Percentiles rank a stretch among this genome's conserved stretches.
Evolutionary conservation across 2,329 filamentous ascomycete genomes (phyloP).

Genomic region (Stagonosporopsis cucurbitacearum): DNA sequence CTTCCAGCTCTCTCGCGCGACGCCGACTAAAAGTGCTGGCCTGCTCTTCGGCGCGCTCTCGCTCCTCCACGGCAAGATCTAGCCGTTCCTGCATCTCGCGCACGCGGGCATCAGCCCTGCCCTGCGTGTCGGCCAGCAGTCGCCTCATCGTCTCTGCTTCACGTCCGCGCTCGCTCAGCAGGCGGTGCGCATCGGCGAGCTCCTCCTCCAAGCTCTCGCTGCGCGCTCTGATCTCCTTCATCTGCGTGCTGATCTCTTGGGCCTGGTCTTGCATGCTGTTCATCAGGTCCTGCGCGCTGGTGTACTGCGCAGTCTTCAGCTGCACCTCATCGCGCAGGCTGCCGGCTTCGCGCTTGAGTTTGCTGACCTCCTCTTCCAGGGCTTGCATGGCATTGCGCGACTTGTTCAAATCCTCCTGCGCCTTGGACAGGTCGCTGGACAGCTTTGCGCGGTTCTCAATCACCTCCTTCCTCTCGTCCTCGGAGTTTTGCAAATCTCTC

Average conservation of each 20-base stretch:
- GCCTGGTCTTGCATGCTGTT: constrained; percentile 93
- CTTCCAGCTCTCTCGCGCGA: constrained; percentile 82
- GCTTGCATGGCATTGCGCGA: constrained; percentile 67
- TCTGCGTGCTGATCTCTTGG: constrained; percentile 84
- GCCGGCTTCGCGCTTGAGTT: constrained; percentile 71
- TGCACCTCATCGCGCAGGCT: constrained; percentile 79
- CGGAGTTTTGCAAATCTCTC: constrained; percentile 77
- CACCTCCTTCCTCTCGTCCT: constrained; percentile 80
- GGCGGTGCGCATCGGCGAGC: constrained; percentile 82
- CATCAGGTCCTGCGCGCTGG: constrained; percentile 82
- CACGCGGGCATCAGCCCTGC: constrained; percentile 78
- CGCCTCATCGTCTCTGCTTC: constrained; percentile 95
- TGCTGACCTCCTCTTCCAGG: constrained; percentile 75
- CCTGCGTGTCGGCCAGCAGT: constrained; percentile 84
- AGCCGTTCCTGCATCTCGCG: constrained; percentile 88
- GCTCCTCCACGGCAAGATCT: constrained; percentile 90
- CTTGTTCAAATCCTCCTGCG: constrained; percentile 72
- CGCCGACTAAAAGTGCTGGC: constrained; percentile 77
- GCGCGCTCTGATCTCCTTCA: constrained; percentile 84
- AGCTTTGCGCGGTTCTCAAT: constrained; percentile 75
- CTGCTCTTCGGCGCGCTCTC: constrained; percentile 91
- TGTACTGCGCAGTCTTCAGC: constrained; percentile 84
- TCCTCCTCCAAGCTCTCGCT: constrained; percentile 92
- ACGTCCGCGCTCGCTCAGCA: constrained; percentile 84
- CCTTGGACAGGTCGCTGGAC: constrained; percentile 70